Evolutionary conservation across 83 land plant genomes (phyloP).

Genomic region (Larix sibirica): DNA sequence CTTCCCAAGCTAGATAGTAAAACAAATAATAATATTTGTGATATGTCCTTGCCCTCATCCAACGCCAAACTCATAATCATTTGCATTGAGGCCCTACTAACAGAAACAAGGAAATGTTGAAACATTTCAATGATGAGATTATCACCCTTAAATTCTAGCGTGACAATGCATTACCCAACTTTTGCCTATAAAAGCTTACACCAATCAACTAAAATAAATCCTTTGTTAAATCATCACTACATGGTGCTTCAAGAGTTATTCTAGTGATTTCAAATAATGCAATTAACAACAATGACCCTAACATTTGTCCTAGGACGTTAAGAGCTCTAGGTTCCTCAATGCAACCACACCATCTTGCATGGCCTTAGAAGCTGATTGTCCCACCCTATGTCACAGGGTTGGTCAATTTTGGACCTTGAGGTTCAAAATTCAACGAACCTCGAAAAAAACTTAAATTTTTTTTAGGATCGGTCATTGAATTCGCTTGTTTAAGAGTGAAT

Average conservation of each 20-base stretch:
- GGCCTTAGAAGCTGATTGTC: too few species aligned
- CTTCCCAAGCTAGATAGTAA: slow-evolving; percentile 31
- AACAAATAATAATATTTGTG: slow-evolving; percentile 20
- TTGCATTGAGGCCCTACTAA: slow-evolving; percentile 66
- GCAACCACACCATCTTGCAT: too few species aligned
- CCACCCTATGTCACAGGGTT: too few species aligned
- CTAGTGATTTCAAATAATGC: slow-evolving; percentile 65
- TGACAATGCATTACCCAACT: slow-evolving; percentile 67
- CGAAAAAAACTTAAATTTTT: too few species aligned
- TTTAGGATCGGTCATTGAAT: too few species aligned
- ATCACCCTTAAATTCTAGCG: slow-evolving; percentile 91
- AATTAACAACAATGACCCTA: slow-evolving; percentile 41
- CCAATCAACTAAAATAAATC: slow-evolving; percentile 67
- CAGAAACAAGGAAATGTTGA: slow-evolving; percentile 41
- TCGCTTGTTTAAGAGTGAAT: too few species aligned
- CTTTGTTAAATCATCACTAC: slow-evolving; percentile 60
- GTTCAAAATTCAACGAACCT: too few species aligned
- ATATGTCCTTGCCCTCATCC: slow-evolving; percentile 70
- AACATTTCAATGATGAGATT: slow-evolving; percentile 19
- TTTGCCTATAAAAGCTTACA: slow-evolving; percentile 60
- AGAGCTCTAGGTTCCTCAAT: too few species aligned
- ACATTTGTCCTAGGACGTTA: slow-evolving; percentile 27
- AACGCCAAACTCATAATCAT: slow-evolving; percentile 64
- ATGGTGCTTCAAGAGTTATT: slow-evolving; percentile 67
- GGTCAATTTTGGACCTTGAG: too few species aligned